phyloP scores from a whole-genome alignment of 2,329 filamentous ascomycete species.

The Aspergillus sclerotialis region DNA sequence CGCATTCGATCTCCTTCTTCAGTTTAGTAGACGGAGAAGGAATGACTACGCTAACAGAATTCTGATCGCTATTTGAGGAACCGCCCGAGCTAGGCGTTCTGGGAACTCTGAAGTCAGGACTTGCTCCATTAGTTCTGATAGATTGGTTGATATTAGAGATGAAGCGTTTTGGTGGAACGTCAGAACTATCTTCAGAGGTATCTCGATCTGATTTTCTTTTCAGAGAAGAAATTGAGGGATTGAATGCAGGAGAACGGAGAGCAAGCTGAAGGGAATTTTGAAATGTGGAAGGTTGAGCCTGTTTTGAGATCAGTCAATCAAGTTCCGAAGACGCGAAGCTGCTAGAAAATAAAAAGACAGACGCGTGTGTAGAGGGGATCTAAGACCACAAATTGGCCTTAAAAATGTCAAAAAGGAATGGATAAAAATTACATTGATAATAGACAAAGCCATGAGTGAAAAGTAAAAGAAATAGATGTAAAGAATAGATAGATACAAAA shows the following conservation, averaged over 20 bases:
- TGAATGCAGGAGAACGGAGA: conserved; percentile 9
- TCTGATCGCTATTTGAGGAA: background rate
- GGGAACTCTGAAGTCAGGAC: conserved; percentile 4
- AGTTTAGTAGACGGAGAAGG: conserved; percentile 17
- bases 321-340: no score
- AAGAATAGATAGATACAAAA: background rate
- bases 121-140: background rate
- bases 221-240: conserved; percentile 7
- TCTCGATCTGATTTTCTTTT: conserved; percentile 12
- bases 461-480: background rate
- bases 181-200: conserved; percentile 1
- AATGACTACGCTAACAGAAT: conserved; percentile 14
- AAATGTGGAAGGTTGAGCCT: no score
- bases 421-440: background rate
- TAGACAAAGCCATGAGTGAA: no score
- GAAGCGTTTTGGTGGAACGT: background rate
- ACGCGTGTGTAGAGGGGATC: no score
- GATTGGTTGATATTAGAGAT: background rate
- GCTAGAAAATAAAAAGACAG: no score
- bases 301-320: no score
- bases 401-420: conserved; percentile 1
- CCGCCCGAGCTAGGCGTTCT: background rate
- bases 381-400: conserved; percentile 7
- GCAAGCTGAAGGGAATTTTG: conserved; percentile 3
- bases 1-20: conserved; percentile 9